Percentiles rank a stretch among this genome's conserved stretches.
Conservation (phyloP, 345 rosid genomes). For the Viola odorata region DNA sequence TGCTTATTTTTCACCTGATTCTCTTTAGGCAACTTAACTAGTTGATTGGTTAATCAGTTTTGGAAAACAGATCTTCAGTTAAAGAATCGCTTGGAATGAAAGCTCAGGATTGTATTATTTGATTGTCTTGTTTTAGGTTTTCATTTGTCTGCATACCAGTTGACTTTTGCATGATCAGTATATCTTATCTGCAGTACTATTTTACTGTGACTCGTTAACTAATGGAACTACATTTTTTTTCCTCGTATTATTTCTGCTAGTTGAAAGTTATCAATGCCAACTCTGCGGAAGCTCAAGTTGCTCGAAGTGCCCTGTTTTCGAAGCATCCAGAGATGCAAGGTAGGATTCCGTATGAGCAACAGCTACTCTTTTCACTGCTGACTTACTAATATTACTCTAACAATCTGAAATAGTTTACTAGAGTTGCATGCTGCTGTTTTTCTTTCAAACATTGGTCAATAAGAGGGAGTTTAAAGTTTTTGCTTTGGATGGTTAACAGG, state of each 20-base stretch:
- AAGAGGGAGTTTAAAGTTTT: background rate
- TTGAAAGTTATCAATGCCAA: slow-evolving; percentile 39
- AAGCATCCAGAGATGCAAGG: slow-evolving; percentile 93
- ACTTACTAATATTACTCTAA: too few species aligned
- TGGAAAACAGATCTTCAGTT: too few species aligned
- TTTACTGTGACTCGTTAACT: too few species aligned
- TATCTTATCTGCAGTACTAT: too few species aligned
- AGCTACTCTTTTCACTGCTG: background rate
- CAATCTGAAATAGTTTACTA: background rate
- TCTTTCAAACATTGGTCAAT: background rate
- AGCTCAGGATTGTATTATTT: too few species aligned
- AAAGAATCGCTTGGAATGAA: too few species aligned
- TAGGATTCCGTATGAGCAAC: slow-evolving; percentile 17
- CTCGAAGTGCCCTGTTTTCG: slow-evolving; percentile 51
- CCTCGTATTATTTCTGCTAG: slow-evolving; percentile 25
- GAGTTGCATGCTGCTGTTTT: background rate
- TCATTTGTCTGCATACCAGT: too few species aligned
- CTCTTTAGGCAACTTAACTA: background rate
- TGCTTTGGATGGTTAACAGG: slow-evolving; percentile 33
- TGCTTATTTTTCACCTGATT: background rate
- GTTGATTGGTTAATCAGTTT: background rate
- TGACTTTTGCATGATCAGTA: too few species aligned
- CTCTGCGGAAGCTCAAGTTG: slow-evolving; percentile 56
- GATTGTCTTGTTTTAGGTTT: too few species aligned
- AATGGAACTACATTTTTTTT: too few species aligned